Evolutionary conservation across 805 yeast species (phyloP), one percentile per base, ranked within the genome.

Genomic region (Wickerhamomyces ciferrii): DNA sequence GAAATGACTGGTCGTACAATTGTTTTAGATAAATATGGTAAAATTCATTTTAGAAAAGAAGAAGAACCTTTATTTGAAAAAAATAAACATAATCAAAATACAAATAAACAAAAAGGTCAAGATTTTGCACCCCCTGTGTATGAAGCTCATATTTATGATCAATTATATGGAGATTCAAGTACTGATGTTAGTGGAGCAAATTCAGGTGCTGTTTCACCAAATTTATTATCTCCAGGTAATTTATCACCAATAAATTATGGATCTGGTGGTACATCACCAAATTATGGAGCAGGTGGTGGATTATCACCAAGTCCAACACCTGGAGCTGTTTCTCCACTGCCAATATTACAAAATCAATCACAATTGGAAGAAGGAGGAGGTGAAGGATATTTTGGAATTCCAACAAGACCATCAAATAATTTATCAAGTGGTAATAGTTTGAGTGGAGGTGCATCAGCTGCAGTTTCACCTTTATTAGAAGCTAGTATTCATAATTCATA

Each of bases 121-220:
- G 64, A 75, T 20, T 69, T 72, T 59, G 91, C 92, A 0, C 95
- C 95, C 2, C 92, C 96, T 8, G 71, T 81, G 42, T 87, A 87
- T 61, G 84, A 79, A 50, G 78, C 76, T 47, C 90, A 83, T 58
- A 75, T 83, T 21, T 83, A 79, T 58, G 96, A 87, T 62, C 81
- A 43, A 67, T 59, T 42, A 43, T 59, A n/a, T 55, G 39, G 39
- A 21, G 43, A 34, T 24, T 20, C 43, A 10, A 37, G 25, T 37
- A 37, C 20, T 11, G 10, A 18, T 34, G 19, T 7, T 5, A 52
- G 50, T 4, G 57, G 21, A 6, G 24, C 21, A 18, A 37, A 14
- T 37, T 21, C 39, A 14, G 39, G 25, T 8, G 14, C 38, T 19
- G 38, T 19, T 9, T 35, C 38, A 10, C 38, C 38, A 35, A 13